These are phyloP conservation scores for Rhizoctonia solani DNA, from an alignment of 1,284 basidiomycete species.

Conservation along the genomic window DNA sequence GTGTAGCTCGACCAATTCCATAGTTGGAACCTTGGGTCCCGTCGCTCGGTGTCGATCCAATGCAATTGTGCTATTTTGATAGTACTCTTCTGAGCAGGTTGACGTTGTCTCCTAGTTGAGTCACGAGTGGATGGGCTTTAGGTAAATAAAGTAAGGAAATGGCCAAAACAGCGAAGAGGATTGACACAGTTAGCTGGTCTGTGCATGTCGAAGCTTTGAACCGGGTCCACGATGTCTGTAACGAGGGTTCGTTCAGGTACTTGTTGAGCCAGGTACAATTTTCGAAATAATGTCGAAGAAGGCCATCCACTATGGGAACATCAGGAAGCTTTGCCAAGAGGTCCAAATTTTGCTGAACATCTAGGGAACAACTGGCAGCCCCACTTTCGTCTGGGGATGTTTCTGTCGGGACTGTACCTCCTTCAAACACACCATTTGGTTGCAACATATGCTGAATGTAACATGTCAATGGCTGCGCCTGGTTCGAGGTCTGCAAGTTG, in stretches of 20 bases:
- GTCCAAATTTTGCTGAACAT: constrained; percentile 63
- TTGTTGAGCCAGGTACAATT: constrained; percentile 84
- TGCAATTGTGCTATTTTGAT: constrained; percentile 47
- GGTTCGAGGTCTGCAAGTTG: not conserved
- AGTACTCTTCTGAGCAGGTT: constrained; percentile 65
- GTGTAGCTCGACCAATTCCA: constrained; percentile 57
- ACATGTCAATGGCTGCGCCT: not conserved
- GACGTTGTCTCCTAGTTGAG: constrained; percentile 50
- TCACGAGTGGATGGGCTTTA: constrained; percentile 56
- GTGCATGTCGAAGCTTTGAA: constrained; percentile 59
- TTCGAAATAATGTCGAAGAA: constrained; percentile 75
- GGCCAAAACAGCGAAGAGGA: constrained; percentile 69
- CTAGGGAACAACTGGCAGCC: constrained; percentile 52
- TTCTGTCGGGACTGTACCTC: constrained; percentile 35
- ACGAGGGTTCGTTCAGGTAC: constrained; percentile 66
- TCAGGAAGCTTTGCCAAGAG: constrained; percentile 67
- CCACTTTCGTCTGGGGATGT: constrained; percentile 59
- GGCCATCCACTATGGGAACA: constrained; percentile 66
- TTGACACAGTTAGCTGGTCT: constrained; percentile 69
- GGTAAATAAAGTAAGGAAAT: constrained; percentile 73
- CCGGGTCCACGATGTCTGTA: constrained; percentile 65
- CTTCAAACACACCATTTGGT: constrained; percentile 28
- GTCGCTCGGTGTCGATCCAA: constrained; percentile 32
- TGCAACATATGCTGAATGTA: constrained; percentile 25
- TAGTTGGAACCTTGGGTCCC: constrained; percentile 34